These are phyloP conservation scores for Nigrograna mackinnonii DNA, from an alignment of 2,329 filamentous ascomycete genomes.

Conservation along the genomic window DNA sequence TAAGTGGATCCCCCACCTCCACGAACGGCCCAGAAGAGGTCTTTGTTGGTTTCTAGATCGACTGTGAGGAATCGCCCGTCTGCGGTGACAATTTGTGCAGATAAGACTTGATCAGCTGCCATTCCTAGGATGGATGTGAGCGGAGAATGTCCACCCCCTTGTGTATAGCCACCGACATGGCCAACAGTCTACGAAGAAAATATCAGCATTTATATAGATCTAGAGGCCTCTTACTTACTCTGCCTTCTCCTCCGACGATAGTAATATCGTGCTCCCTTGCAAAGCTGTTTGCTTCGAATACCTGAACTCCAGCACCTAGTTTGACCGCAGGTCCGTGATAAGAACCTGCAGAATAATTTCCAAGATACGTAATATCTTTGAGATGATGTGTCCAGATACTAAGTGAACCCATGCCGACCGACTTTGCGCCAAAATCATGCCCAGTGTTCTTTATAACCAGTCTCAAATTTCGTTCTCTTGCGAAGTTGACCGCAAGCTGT, in stretches of 20 bases:
- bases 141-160: conserved; percentile 57
- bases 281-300: conserved; percentile 8
- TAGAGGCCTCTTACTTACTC: not conserved
- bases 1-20: conserved; percentile 23
- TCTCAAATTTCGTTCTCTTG: conserved; percentile 12
- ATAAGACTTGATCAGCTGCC: conserved; percentile 23
- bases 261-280: conserved; percentile 8
- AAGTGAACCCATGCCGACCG: conserved; percentile 4
- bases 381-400: conserved; percentile 12
- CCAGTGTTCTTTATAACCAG: conserved; percentile 17
- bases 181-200: conserved; percentile 47
- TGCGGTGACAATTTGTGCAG: conserved; percentile 9
- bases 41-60: conserved; percentile 6
- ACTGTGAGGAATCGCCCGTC: conserved; percentile 14
- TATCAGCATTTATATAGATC: conserved; percentile 15
- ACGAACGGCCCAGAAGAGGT: conserved; percentile 26
- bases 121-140: conserved; percentile 47
- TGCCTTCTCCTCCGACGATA: conserved; percentile 10
- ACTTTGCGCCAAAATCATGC: conserved; percentile 12
- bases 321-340: conserved; percentile 12
- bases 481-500: conserved; percentile 10
- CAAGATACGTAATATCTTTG: conserved; percentile 6
- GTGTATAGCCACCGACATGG: conserved; percentile 38
- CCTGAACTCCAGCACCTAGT: conserved; percentile 13
- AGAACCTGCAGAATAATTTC: not conserved